Evolutionary conservation across 139 green algal species (phyloP).

Genomic region (Micractinium sp.): DNA sequence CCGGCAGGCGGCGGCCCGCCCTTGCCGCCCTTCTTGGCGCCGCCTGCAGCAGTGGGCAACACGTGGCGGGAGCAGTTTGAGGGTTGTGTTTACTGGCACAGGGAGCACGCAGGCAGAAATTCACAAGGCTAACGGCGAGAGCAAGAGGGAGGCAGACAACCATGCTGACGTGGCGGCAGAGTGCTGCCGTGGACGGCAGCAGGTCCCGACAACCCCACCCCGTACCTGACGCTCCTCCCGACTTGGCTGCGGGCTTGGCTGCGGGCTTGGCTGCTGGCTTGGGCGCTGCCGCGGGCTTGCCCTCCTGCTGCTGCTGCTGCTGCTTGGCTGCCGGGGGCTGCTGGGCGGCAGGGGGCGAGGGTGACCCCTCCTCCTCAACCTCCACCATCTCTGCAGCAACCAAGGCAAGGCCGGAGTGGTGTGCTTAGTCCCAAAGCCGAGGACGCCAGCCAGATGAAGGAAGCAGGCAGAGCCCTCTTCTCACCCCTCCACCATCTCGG

Average conservation of each 20-base stretch:
- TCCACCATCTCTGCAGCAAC: conserved; percentile 36
- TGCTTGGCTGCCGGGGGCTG: conserved; percentile 17
- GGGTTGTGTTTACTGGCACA: background rate
- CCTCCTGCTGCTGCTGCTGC: conserved; percentile 19
- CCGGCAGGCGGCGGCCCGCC: background rate
- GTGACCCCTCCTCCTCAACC: conserved; percentile 23
- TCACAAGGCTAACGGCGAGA: background rate
- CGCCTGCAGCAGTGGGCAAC: background rate
- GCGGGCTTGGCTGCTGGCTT: conserved; percentile 10
- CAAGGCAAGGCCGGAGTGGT: background rate
- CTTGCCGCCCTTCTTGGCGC: conserved; percentile 43
- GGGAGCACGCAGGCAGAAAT: background rate
- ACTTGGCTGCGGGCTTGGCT: conserved; percentile 3
- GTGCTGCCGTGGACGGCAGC: background rate
- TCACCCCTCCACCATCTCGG: too few species aligned
- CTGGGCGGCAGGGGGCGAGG: background rate
- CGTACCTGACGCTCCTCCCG: too few species aligned
- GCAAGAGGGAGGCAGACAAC: background rate
- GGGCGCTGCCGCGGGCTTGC: background rate
- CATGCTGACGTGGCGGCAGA: background rate
- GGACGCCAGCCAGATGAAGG: too few species aligned
- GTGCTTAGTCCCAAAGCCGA: background rate
- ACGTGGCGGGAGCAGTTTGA: background rate
- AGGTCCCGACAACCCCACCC: background rate
- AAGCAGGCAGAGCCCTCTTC: too few species aligned